phyloP scores from a whole-genome alignment of 257 asterid species.

The Nicotiana otophora region DNA sequence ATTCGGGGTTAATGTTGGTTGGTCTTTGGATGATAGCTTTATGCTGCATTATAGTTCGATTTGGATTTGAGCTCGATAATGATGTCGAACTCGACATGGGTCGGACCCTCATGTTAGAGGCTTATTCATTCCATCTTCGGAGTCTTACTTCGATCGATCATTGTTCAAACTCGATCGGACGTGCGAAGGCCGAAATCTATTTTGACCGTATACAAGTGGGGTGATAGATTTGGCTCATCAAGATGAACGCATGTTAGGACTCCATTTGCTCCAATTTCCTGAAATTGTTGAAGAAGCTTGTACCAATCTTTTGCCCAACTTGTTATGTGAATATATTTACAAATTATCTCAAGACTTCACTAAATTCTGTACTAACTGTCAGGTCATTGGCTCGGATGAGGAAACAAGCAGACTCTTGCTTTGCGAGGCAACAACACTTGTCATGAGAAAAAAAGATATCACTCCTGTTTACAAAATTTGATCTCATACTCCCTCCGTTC shows the following conservation, averaged over 20 bases:
- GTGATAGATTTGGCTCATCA: conserved; percentile 61
- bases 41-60: too few species aligned
- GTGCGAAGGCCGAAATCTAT: too few species aligned
- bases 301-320: conserved; percentile 58
- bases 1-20: too few species aligned
- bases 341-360: conserved; percentile 85
- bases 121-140: too few species aligned
- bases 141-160: too few species aligned
- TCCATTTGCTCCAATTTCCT: conserved; percentile 84
- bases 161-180: too few species aligned
- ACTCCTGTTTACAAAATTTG: conserved; percentile 86
- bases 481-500: not conserved
- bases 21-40: too few species aligned
- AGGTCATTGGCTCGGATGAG: conserved; percentile 78
- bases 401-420: conserved; percentile 78
- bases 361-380: conserved; percentile 74
- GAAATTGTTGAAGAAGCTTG: conserved; percentile 87
- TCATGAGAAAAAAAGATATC: conserved; percentile 82
- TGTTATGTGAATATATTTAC: conserved; percentile 76
- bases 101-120: too few species aligned
- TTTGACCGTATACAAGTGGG: too few species aligned
- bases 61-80: too few species aligned
- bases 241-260: conserved; percentile 72
- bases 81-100: too few species aligned
- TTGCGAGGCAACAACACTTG: conserved; percentile 92